Evolutionary conservation across 2,329 filamentous ascomycete genomes (phyloP), one percentile per base, ranked within the genome.

Genomic region (Colletotrichum sansevieriae): DNA sequence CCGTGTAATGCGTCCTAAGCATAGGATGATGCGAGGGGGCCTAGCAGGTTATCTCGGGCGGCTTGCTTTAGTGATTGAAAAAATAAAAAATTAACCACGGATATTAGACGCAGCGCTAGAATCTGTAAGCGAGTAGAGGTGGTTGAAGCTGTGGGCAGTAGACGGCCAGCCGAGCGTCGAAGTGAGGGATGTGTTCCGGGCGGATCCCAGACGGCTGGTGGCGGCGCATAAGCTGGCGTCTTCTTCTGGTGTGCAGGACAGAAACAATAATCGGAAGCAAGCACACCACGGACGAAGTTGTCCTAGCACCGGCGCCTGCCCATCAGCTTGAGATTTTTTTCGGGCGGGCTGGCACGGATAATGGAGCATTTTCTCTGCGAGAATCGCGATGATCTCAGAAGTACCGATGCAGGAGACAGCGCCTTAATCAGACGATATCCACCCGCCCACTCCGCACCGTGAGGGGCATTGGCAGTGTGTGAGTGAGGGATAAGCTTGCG

Each of bases 361-460:
- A 60, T 55, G 35, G 62, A 41, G 55, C 43, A 33, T 29, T 33
- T 22, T 29, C 18, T 47, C 47, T 55, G 43, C 20, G 55, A 51
- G 62, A 56, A 65, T 43, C 37, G 56, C 66, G 66, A 69, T 69
- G 62, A 44, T 55, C 47, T 39, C 54, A 49, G 29, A 69, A 69
- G 63, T 43, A 66, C 56, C 66, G 66, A 69, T 69, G 62, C 39
- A 43, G 49, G 63, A 65, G 29, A 13, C 56, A 37, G 22, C 49
- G 41, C 49, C 55, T 60, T 57, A 60, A 69, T 69, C 62, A 69
- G 62, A 69, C 41, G 56, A 66, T 66, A 66, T 44, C 66, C 66
- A 69, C 66, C 25, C 33, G 37, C 62, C 66, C 62, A 69, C 66
- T 60, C 59, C 11, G 62, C 29, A 61, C 46, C 44, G 56, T 33